These are phyloP conservation scores for Coemansia sp. DNA, from an alignment of 192 early-diverging fungal species.

Conservation along the genomic window DNA sequence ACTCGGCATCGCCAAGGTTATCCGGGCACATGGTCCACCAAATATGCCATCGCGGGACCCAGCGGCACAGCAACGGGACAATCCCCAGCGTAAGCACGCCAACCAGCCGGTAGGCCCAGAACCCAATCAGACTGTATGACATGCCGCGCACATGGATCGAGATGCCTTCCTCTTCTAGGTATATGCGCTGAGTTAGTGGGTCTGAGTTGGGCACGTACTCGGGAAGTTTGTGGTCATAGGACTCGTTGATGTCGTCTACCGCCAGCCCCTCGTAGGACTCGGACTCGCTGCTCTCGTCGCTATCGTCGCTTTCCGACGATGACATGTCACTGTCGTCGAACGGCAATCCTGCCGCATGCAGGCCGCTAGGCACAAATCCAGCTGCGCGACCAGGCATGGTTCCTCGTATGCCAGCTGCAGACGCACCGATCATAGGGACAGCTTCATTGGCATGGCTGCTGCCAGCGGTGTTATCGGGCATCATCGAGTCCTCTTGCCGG, in stretches of 20 bases:
- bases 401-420: background rate
- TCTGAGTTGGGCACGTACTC: slow-evolving; percentile 50
- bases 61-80: slow-evolving; percentile 74
- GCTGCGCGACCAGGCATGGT: background rate
- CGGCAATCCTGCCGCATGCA: slow-evolving; percentile 24
- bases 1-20: slow-evolving; percentile 72
- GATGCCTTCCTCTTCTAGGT: slow-evolving; percentile 71
- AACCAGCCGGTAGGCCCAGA: slow-evolving; percentile 63
- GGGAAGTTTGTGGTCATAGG: slow-evolving; percentile 50
- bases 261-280: slow-evolving; percentile 52
- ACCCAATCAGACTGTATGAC: slow-evolving; percentile 44
- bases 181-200: slow-evolving; percentile 51
- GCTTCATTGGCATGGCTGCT: background rate
- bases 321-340: slow-evolving; percentile 21
- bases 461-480: background rate
- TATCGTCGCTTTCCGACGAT: slow-evolving; percentile 8
- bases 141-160: slow-evolving; percentile 60
- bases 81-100: slow-evolving; percentile 69
- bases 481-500: no score
- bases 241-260: slow-evolving; percentile 53
- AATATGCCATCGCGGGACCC: slow-evolving; percentile 79
- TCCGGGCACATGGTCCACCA: slow-evolving; percentile 62
- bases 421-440: no score
- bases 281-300: slow-evolving; percentile 34
- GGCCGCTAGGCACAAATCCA: slow-evolving; percentile 27